phyloP scores from a whole-genome alignment of 805 yeast genomes.

The Metschnikowia lunata region DNA sequence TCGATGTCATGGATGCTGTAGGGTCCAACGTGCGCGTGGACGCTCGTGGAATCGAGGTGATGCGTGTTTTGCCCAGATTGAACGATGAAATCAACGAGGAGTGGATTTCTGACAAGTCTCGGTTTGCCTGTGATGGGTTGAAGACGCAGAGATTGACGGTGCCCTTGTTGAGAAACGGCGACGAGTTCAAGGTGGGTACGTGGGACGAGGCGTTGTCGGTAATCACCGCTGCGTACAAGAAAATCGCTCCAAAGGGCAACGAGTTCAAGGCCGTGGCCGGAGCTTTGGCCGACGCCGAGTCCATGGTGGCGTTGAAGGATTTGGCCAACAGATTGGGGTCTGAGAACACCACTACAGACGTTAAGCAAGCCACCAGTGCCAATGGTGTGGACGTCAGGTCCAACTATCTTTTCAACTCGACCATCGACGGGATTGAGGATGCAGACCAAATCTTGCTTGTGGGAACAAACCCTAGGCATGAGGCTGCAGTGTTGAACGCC shows the following conservation, averaged over 20 bases:
- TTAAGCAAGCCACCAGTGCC: constrained; percentile 49
- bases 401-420: constrained; percentile 74
- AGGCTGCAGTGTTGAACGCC: constrained; percentile 83
- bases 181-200: constrained; percentile 65
- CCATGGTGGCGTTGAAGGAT: constrained; percentile 78
- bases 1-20: constrained; percentile 78
- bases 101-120: constrained; percentile 85
- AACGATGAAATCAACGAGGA: constrained; percentile 87
- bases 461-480: constrained; percentile 86
- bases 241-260: constrained; percentile 55
- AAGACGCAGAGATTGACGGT: constrained; percentile 81
- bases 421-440: constrained; percentile 73
- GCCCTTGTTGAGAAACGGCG: constrained; percentile 70
- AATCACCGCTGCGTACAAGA: constrained; percentile 57
- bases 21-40: constrained; percentile 84
- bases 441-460: constrained; percentile 77
- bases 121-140: constrained; percentile 82
- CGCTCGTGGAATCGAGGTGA: constrained; percentile 80
- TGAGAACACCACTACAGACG: constrained; percentile 75
- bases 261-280: constrained; percentile 82
- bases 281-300: constrained; percentile 76
- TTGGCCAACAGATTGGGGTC: constrained; percentile 71
- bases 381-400: constrained; percentile 74
- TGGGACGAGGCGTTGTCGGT: constrained; percentile 83
- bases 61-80: constrained; percentile 81